Base-by-base conservation (phyloP, 805 yeast species). In the Wickerhamiella kurtzmanii region DNA sequence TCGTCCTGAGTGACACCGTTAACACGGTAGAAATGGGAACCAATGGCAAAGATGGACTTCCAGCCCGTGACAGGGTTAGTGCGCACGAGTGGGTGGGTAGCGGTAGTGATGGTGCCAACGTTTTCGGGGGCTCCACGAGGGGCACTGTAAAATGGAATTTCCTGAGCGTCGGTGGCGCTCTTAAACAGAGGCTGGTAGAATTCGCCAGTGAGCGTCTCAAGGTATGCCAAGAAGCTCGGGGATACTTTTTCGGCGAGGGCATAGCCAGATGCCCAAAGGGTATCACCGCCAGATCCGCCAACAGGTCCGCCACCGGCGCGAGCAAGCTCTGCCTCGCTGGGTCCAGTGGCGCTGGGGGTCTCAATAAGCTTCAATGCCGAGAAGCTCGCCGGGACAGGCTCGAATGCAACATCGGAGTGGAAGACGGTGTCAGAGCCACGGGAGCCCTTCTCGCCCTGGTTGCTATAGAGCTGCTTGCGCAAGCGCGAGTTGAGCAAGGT, bases 1-100 rank as follows among this genome's bases (percentile, higher is more conserved):
- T 77, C 81, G 44, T 63, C 73, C 20, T 70, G 69, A 46, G 71
- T 69, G 45, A 76, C 64, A 0, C 79, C 81, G 6, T 70, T 69
- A 48, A 76, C 76, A 49, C 74, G 65, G 40, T 57, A 64, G 13
- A 79, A 75, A 69, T 69, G 68, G 18, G 67, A 63, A 43, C 76
- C 67, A 61, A 76, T 75, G 39, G 76, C 74, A 50, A 65, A 77
- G 52, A 77, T 62, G 1, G 77, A 64, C 60, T 77, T 78, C 74
- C 76, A 69, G 40, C 80, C 80, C 22, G 82, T 77, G 13, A 72
- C 79, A 8, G 83, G 82, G 54, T 79, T 79, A 37, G 80, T 75
- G 63, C 82, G 71, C 35, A 78, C 71, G 21, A 78, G 52, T 2
- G 81, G 82, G 60, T 78, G 83, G 49, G 67, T 69, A 58, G 78